phyloP scores from a whole-genome alignment of 1,284 basidiomycete genomes.

The Acaromyces ingoldii region DNA sequence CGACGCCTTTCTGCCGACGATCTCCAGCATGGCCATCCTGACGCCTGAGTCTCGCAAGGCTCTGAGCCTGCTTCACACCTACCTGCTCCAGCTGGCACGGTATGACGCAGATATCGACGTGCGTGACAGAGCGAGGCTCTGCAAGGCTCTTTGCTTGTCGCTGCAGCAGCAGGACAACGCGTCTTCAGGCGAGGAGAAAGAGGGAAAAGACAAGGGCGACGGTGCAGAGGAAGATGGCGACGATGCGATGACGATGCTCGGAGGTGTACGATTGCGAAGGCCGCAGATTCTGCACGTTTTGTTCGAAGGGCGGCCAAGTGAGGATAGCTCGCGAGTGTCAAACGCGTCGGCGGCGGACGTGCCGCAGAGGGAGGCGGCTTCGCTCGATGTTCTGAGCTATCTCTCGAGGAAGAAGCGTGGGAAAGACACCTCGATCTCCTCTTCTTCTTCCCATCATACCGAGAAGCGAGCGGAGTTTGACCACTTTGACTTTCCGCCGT shows the following conservation, averaged over 20 bases:
- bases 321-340: too few species aligned
- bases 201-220: slow-evolving; percentile 3
- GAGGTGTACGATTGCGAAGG: slow-evolving; percentile 12
- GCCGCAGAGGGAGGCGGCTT: too few species aligned
- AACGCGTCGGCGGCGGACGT: too few species aligned
- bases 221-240: slow-evolving; percentile 6
- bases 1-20: slow-evolving; percentile 20
- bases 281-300: slow-evolving; percentile 17
- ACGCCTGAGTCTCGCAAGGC: neutral
- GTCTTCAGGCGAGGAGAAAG: neutral
- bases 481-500: too few species aligned
- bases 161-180: neutral
- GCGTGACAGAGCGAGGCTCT: slow-evolving; percentile 40
- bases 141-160: slow-evolving; percentile 30
- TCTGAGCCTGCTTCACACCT: slow-evolving; percentile 24
- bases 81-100: slow-evolving; percentile 35
- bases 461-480: too few species aligned
- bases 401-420: too few species aligned
- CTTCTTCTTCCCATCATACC: too few species aligned
- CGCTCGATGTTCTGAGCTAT: too few species aligned
- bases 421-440: too few species aligned
- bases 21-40: too few species aligned
- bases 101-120: slow-evolving; percentile 40
- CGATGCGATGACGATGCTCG: slow-evolving; percentile 4
- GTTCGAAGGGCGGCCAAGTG: slow-evolving; percentile 12